These are phyloP conservation scores for Chenopodium quinoa DNA, from an alignment of 148 eudicot genomes.

Conservation along the genomic window DNA sequence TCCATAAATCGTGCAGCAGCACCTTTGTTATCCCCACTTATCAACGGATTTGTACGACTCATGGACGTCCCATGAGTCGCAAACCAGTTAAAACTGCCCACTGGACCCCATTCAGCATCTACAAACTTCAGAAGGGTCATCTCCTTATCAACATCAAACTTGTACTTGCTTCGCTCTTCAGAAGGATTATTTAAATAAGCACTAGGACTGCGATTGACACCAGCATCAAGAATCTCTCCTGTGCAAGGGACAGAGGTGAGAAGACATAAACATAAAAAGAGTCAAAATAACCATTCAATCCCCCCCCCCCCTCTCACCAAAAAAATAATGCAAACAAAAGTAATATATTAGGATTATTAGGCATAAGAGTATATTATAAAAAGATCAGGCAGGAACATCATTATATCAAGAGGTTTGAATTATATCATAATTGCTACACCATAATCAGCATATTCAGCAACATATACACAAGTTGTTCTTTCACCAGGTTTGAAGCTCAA, in stretches of 20 bases:
- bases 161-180: conserved; percentile 74
- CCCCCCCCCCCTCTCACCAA: neutral
- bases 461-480: neutral
- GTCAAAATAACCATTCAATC: neutral
- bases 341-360: no score
- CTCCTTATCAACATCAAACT: conserved; percentile 82
- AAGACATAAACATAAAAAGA: neutral
- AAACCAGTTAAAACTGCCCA: conserved; percentile 98
- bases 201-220: conserved; percentile 87
- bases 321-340: neutral
- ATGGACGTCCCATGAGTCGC: conserved; percentile 99
- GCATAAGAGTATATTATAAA: neutral
- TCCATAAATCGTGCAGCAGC: conserved; percentile 98
- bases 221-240: conserved; percentile 92
- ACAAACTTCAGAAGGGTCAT: conserved; percentile 94
- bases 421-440: neutral
- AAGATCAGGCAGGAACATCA: neutral
- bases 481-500: neutral
- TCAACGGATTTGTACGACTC: conserved; percentile 87
- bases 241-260: conserved; percentile 22
- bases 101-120: conserved; percentile 88
- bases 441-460: neutral
- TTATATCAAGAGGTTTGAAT: neutral
- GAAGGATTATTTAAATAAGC: conserved; percentile 85
- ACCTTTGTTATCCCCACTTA: conserved; percentile 98